Conservation (phyloP, 805 yeast species). For the Kluyveromyces dobzhanskii region DNA sequence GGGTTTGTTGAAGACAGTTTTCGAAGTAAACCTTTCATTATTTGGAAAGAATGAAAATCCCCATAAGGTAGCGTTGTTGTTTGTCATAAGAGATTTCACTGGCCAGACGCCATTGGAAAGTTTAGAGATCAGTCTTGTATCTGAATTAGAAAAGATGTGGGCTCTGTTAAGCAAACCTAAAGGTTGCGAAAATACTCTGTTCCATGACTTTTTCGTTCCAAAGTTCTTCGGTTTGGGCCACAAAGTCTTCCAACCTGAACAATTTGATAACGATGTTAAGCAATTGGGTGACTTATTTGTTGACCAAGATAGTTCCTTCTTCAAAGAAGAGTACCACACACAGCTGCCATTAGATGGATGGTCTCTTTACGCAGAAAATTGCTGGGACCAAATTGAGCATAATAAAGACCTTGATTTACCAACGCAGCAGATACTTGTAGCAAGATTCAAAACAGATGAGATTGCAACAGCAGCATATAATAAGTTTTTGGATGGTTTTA, state of each 20-base stretch:
- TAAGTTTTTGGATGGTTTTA: conserved; percentile 33
- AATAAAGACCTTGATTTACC: conserved; percentile 95
- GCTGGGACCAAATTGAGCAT: conserved; percentile 90
- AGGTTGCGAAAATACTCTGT: conserved; percentile 42
- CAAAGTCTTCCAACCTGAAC: conserved; percentile 70
- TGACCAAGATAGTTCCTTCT: conserved; percentile 32
- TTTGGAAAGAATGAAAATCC: conserved; percentile 54
- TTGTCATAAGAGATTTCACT: conserved; percentile 87
- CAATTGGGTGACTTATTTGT: conserved; percentile 56
- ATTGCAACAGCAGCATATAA: conserved; percentile 50
- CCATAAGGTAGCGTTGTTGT: conserved; percentile 62
- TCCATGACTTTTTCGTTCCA: conserved; percentile 77
- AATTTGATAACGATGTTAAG: conserved; percentile 54
- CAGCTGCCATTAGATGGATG: conserved; percentile 92
- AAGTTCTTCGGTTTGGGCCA: conserved; percentile 78
- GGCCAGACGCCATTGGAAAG: conserved; percentile 78
- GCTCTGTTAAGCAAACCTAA: conserved; percentile 62
- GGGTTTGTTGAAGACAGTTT: conserved; percentile 91
- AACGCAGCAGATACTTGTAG: conserved; percentile 91
- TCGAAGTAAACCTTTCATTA: conserved; percentile 84
- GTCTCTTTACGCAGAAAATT: conserved; percentile 80
- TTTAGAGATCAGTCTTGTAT: conserved; percentile 56
- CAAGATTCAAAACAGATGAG: conserved; percentile 91
- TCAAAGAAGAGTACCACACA: conserved; percentile 70
- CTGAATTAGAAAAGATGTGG: conserved; percentile 79